Evolutionary conservation across 495 filamentous ascomycete species (phyloP).

Genomic region (Tuber aestivum): DNA sequence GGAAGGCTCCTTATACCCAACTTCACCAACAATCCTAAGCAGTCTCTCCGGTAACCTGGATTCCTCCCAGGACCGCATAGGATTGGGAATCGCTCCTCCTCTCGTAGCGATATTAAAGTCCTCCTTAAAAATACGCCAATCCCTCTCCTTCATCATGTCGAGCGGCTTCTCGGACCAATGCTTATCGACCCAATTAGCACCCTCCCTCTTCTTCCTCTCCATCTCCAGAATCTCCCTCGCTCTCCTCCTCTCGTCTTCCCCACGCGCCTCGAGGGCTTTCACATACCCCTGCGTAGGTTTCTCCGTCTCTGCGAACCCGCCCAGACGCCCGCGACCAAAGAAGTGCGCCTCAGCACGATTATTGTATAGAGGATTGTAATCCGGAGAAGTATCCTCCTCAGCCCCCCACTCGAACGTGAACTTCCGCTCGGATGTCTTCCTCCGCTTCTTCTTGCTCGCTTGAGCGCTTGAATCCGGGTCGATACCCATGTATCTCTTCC

Average conservation of each 20-base stretch:
- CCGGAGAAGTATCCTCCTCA: conserved; percentile 87
- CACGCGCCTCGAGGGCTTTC: conserved; percentile 67
- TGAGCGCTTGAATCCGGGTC: conserved; percentile 83
- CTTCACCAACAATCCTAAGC: conserved; percentile 73
- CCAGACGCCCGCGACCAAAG: conserved; percentile 73
- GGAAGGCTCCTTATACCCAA: conserved; percentile 90
- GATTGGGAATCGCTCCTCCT: conserved; percentile 82
- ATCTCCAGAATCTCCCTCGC: conserved; percentile 81
- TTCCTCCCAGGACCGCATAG: conserved; percentile 93
- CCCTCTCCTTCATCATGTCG: conserved; percentile 93
- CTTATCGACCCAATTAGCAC: conserved; percentile 66
- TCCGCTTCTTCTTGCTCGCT: conserved; percentile 92
- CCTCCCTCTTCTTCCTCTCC: conserved; percentile 71
- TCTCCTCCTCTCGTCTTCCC: conserved; percentile 73
- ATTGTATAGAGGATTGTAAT: conserved; percentile 85
- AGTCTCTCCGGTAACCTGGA: conserved; percentile 72
- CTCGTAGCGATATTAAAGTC: conserved; percentile 97
- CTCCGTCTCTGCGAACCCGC: conserved; percentile 76
- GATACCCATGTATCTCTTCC: conserved; percentile 86
- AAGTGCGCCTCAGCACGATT: conserved; percentile 66
- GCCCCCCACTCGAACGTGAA: conserved; percentile 99
- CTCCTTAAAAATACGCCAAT: conserved; percentile 99
- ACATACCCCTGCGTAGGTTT: conserved; percentile 67
- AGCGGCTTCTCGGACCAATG: conserved; percentile 98
- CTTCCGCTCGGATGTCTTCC: conserved; percentile 88